phyloP scores from a whole-genome alignment of 768 basidiomycete genomes.

The Mycena metata region DNA sequence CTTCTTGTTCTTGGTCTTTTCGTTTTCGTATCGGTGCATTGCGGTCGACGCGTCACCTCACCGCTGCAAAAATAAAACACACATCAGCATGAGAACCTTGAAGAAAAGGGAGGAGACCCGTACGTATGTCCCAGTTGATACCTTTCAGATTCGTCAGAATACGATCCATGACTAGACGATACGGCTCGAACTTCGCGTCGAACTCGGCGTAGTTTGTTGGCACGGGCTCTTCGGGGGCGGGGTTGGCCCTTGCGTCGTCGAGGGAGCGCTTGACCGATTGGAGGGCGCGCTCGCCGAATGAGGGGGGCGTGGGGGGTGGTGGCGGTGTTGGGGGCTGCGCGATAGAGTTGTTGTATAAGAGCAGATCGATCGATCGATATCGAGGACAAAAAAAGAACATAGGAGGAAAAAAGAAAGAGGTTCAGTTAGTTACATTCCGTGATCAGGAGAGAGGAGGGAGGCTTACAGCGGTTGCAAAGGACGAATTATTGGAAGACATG shows the following conservation, averaged over 20 bases:
- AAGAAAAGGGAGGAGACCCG: background rate
- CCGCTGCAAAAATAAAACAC: background rate
- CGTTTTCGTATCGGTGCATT: too few relatives aligned
- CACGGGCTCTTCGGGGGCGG: background rate
- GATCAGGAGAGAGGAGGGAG: too few relatives aligned
- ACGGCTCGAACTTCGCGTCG: background rate
- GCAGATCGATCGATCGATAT: too few relatives aligned
- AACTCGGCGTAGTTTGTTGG: conserved; percentile 7
- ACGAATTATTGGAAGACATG: background rate
- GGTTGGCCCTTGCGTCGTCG: background rate
- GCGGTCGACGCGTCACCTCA: background rate
- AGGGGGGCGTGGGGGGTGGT: background rate
- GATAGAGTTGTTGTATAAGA: too few relatives aligned
- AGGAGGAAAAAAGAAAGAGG: too few relatives aligned
- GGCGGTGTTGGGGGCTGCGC: background rate
- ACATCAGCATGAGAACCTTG: background rate
- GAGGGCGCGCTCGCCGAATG: background rate
- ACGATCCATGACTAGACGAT: background rate
- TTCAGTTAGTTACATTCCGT: too few relatives aligned
- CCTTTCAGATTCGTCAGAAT: background rate
- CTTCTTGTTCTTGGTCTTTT: too few relatives aligned
- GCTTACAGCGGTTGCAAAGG: too few relatives aligned
- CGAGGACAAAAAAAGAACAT: too few relatives aligned
- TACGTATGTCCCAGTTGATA: background rate
- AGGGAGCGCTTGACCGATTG: background rate